Evolutionary conservation across 106 monocot species (phyloP).

Genomic region (Gastrodia elata): DNA sequence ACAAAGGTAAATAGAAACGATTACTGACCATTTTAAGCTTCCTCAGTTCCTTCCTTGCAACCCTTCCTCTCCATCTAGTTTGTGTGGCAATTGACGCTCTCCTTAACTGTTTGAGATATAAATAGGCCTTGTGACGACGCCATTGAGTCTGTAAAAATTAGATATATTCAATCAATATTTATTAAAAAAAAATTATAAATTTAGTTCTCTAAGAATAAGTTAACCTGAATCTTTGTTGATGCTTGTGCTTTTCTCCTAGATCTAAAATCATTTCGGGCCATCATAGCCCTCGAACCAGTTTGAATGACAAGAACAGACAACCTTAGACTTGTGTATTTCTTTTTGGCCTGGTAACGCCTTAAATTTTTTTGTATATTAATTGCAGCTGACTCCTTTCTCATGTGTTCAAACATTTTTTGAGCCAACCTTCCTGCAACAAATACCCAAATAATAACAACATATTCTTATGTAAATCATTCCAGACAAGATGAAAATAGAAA

Average conservation of each 20-base stretch:
- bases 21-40: conserved; percentile 91
- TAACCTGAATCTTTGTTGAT: conserved; percentile 70
- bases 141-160: conserved; percentile 47
- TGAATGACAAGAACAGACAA: conserved; percentile 61
- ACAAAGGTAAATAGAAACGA: neutral
- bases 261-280: conserved; percentile 67
- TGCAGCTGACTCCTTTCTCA: conserved; percentile 72
- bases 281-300: conserved; percentile 77
- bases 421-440: conserved; percentile 74
- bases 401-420: conserved; percentile 53
- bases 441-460: conserved; percentile 4
- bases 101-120: conserved; percentile 63
- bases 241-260: conserved; percentile 59
- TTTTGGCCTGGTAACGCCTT: conserved; percentile 53
- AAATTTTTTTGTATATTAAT: conserved; percentile 77
- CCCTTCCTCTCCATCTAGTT: conserved; percentile 86
- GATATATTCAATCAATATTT: neutral
- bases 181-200: neutral
- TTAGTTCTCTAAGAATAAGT: neutral
- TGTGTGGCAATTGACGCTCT: conserved; percentile 64
- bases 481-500: neutral
- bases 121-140: conserved; percentile 53
- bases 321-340: conserved; percentile 42
- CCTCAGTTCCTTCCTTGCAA: conserved; percentile 78
- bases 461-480: neutral